Conservation (phyloP, 345 rosid genomes). For the Citrus mangshanensis region DNA sequence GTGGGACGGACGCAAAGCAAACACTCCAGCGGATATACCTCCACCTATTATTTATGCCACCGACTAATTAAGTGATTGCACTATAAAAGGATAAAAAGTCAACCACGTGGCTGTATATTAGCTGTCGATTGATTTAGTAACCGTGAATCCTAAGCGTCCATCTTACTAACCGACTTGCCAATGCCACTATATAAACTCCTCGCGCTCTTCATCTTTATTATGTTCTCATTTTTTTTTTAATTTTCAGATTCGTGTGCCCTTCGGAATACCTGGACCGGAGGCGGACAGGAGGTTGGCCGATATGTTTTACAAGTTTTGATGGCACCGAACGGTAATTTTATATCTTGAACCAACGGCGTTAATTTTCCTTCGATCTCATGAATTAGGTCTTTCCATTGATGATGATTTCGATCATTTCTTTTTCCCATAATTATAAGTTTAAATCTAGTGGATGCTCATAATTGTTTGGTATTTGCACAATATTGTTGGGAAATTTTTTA, state of each 20-base stretch:
- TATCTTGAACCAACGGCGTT: neutral
- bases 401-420: neutral
- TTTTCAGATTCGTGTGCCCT: neutral
- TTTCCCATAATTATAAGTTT: neutral
- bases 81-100: slow-evolving; percentile 2
- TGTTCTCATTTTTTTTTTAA: neutral
- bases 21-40: neutral
- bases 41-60: neutral
- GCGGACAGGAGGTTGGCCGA: neutral
- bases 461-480: neutral
- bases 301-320: neutral
- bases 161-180: neutral
- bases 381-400: neutral
- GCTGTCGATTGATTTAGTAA: slow-evolving; percentile 14
- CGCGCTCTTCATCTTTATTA: fast-evolving
- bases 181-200: slow-evolving; percentile 16
- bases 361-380: neutral
- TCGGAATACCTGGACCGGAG: neutral
- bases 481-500: neutral
- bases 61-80: neutral
- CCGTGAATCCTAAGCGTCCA: slow-evolving; percentile 33
- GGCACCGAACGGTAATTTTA: neutral
- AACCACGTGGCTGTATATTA: slow-evolving; percentile 12
- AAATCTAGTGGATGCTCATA: neutral
- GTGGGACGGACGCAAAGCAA: neutral